Evolutionary conservation across 768 basidiomycete species (phyloP).

Genomic region (Glaciozyma antarctica): DNA sequence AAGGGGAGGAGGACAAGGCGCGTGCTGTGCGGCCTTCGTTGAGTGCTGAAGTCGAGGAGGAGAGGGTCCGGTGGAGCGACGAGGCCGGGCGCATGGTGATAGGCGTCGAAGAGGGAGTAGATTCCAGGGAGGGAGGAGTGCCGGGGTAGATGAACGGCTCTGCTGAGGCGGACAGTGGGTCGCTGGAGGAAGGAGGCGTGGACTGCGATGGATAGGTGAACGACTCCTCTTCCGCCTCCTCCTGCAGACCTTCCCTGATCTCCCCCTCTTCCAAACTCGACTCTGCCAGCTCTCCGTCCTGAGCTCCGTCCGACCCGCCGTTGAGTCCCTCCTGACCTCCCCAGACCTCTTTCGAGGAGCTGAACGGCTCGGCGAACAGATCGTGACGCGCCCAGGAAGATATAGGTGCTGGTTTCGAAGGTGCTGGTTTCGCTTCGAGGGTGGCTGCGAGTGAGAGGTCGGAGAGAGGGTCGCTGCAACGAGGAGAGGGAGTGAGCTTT

Average conservation of each 20-base stretch:
- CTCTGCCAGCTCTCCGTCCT: background rate
- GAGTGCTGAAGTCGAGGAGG: background rate
- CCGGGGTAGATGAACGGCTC: background rate
- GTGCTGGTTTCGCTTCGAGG: background rate
- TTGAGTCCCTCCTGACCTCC: background rate
- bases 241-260: background rate
- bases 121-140: background rate
- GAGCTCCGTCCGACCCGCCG: background rate
- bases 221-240: background rate
- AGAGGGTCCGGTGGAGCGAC: background rate
- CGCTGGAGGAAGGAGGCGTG: background rate
- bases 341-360: background rate
- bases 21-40: background rate
- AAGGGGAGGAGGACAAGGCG: background rate
- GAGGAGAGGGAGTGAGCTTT: background rate
- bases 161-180: background rate
- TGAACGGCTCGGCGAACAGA: conserved; percentile 5
- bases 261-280: background rate
- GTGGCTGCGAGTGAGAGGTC: background rate
- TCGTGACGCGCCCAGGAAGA: conserved; percentile 5
- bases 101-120: background rate
- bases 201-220: background rate
- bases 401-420: background rate
- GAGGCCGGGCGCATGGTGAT: conserved; percentile 1
- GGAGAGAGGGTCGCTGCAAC: background rate